Conservation (phyloP, 371 early-diverging fungal genomes). For the Mucor saturninus region DNA sequence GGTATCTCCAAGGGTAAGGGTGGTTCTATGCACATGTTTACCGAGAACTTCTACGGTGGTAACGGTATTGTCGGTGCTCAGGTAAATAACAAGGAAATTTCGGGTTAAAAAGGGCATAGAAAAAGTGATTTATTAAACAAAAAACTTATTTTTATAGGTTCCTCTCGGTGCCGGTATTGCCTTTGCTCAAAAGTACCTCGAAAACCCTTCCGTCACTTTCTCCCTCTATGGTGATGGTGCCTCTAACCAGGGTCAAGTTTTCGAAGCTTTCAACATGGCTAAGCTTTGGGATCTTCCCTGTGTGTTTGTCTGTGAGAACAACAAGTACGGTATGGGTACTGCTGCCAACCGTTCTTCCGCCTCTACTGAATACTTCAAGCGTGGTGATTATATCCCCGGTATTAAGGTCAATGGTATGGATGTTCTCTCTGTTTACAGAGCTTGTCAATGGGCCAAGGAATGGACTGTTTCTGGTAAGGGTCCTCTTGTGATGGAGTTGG, state of each 20-base stretch:
- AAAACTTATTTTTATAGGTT: constrained; percentile 42
- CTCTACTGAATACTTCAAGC: constrained; percentile 93
- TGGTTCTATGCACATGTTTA: constrained; percentile 99
- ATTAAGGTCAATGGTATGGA: constrained; percentile 95
- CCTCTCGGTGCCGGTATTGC: constrained; percentile 98
- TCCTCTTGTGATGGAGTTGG: constrained; percentile 96
- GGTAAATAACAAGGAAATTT: constrained; percentile 18
- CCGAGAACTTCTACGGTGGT: constrained; percentile 97
- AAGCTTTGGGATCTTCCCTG: constrained; percentile 97
- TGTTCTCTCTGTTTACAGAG: constrained; percentile 90
- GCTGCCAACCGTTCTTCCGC: constrained; percentile 90
- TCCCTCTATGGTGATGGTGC: constrained; percentile 99
- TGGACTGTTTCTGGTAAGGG: constrained; percentile 88
- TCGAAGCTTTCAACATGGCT: constrained; percentile 99
- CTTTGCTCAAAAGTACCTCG: constrained; percentile 93
- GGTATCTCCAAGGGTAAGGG: constrained; percentile 99
- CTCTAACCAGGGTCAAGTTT: constrained; percentile 99
- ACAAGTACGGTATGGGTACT: constrained; percentile 99
- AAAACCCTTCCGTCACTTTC: constrained; percentile 81
- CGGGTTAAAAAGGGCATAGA: background rate
- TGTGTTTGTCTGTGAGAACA: constrained; percentile 99
- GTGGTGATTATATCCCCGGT: constrained; percentile 98
- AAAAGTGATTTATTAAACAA: too few relatives aligned
- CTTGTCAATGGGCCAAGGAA: constrained; percentile 84
- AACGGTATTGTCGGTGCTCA: constrained; percentile 99